A percentile compares a stretch with the other conserved stretches of the same genome.
phyloP scores from a whole-genome alignment of 1,139 yeast genomes.

The Blastobotrys capitulatus region DNA sequence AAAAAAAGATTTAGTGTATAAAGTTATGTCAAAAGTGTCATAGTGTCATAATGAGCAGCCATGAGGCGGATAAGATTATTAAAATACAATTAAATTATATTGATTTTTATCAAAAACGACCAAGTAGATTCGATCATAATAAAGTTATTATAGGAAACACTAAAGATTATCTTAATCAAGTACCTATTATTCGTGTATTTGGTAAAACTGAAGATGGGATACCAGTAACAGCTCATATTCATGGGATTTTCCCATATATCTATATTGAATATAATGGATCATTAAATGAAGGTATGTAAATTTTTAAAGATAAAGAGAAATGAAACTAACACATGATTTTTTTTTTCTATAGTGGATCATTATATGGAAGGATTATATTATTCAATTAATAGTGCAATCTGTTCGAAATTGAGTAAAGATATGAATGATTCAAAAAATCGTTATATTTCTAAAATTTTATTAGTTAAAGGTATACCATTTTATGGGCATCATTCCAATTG shows the following conservation, averaged over 20 bases:
- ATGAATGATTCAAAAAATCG: slow-evolving; percentile 30
- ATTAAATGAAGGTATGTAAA: slow-evolving; percentile 21
- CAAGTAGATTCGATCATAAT: slow-evolving; percentile 40
- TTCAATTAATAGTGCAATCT: slow-evolving; percentile 30
- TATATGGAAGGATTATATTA: slow-evolving; percentile 21
- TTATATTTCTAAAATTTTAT: slow-evolving; percentile 59
- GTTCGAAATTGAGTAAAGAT: slow-evolving; percentile 27
- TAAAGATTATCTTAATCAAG: slow-evolving; percentile 35
- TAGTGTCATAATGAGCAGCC: too few species aligned
- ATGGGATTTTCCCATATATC: slow-evolving; percentile 78
- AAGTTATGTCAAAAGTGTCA: too few species aligned
- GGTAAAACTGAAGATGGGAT: slow-evolving; percentile 59
- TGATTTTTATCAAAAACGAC: slow-evolving; percentile 57
- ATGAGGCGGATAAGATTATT: too few species aligned
- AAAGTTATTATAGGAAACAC: slow-evolving; percentile 23
- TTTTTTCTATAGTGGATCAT: slow-evolving; percentile 17
- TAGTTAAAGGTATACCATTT: slow-evolving; percentile 74
- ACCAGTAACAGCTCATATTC: slow-evolving; percentile 63
- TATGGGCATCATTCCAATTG: slow-evolving; percentile 77
- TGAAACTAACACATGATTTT: too few species aligned
- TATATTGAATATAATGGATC: slow-evolving; percentile 53
- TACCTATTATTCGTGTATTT: slow-evolving; percentile 73
- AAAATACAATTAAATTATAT: slow-evolving; percentile 35
- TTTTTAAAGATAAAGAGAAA: slow-evolving; percentile 11
- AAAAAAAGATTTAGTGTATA: too few species aligned